Base-by-base conservation (phyloP, 2,329 filamentous ascomycete genomes). In the Passalora sequoiae region DNA sequence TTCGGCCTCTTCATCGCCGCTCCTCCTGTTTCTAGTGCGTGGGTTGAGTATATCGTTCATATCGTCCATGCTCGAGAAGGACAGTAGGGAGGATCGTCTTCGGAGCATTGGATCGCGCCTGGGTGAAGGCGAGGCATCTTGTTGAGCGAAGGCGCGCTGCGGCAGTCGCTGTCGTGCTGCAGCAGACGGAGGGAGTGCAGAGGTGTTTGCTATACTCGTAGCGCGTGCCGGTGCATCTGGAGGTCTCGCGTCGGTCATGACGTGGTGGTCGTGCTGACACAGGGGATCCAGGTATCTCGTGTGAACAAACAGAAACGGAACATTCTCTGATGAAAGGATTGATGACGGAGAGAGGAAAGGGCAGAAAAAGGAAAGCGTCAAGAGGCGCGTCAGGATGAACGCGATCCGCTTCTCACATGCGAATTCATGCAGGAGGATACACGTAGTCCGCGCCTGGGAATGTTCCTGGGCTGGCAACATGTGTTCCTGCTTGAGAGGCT, bases 31-130 rank as follows among this genome's bases (percentile, higher is more conserved):
- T 25, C 45, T 43, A 10, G 59, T 56, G 8, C 54, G 52, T 61
- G 71, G 73, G 20, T 78, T 69, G 6, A 91, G 69, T 19, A 92
- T 70, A 53, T 86, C 80, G 56, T 86, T 81, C 78, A 77, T 29
- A 81, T 81, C 64, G 86, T 74, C 79, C 10, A 87, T 60, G 51
- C 84, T 85, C 57, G 77, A 82, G 57, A 89, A 85, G 20, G 87
- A 92, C 50, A 94, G 78, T 36, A 80, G 81, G 25, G 87, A 92
- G 67, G 84, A 86, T 49, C 86, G 78, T 42, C 86, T 78, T 20
- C 78, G 76, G 38, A 63, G 60, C 19, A 62, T 59, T 1, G 47
- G 54, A 17, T 51, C 42, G 15, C 53, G 54, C 27, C 39, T 41
- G 13, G 55, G 55, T 6, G 56, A 56, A 10, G 44, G 48, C 12